Base-by-base conservation (phyloP, 305 asterid genomes). In the Fraxinus sp. region DNA sequence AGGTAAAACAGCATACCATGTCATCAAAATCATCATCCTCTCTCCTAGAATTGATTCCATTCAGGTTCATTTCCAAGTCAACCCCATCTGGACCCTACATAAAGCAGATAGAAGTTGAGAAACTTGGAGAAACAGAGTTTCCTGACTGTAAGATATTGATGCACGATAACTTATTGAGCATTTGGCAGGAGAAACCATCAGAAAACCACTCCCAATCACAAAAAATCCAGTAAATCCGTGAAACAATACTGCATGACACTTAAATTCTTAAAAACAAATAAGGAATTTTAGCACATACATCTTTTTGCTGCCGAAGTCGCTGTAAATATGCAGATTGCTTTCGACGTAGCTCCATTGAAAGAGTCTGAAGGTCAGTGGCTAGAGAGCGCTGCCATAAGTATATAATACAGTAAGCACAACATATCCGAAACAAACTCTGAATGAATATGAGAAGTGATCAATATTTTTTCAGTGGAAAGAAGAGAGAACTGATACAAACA, bases 51-150 rank as follows among this genome's bases (percentile, higher is more conserved):
- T 83, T 88, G 89, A 89, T 91, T 83, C 98, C 98, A 71, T 86
- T 92, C 79, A 96, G 87, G 90, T 93, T 96, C 99, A 96, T 96
- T 88, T 96, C 99, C 87, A 96, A 83, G 90, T 96, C 99, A 79
- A 94, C 92, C 57, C 98, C 99, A 86, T 96, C 99, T 44, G 98
- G 86, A 79, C 98, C 97, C 99, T 96, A 81, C 86, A 90, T 57
- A 83, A 79, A 85, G 83, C 64, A 75, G 70, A 14, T 83, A 75
- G 76, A 68, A 16, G 18, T 70, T 83, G 79, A 77, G 73, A 18
- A 82, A 59, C 68, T 76, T 32, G 37, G 74, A 20, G 30, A 26
- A 79, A 77, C 16, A 78, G 20, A 66, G 5, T 66, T 66, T 8
- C 22, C 73, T 71, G 84, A 82, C 30, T 78, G 39, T 44, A 41